Evolutionary conservation across 2,329 filamentous ascomycete genomes (phyloP).

Genomic region (Ophiostoma sp.): DNA sequence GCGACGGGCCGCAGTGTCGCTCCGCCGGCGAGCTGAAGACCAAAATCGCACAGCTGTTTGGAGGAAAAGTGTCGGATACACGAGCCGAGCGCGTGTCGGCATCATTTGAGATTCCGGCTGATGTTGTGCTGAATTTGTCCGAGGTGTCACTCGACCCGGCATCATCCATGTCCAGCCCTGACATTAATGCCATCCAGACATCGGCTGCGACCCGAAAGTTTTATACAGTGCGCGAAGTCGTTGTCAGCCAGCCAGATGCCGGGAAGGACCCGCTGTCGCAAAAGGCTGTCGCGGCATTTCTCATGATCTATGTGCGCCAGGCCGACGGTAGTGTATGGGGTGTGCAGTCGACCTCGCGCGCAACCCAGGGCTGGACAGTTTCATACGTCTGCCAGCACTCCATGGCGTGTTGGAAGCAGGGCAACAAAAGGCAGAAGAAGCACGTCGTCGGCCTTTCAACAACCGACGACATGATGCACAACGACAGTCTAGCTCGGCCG

Average conservation of each 20-base stretch:
- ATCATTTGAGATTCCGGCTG: slow-evolving; percentile 44
- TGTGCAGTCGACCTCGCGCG: slow-evolving; percentile 42
- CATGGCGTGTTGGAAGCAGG: slow-evolving; percentile 46
- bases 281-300: slow-evolving; percentile 45
- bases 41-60: slow-evolving; percentile 41
- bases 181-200: background rate
- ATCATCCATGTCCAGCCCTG: slow-evolving; percentile 21
- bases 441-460: slow-evolving; percentile 47
- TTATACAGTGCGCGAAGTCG: slow-evolving; percentile 24
- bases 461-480: slow-evolving; percentile 43
- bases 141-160: background rate
- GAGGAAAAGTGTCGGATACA: slow-evolving; percentile 42
- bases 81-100: slow-evolving; percentile 47
- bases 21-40: slow-evolving; percentile 45
- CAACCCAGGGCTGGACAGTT: slow-evolving; percentile 49
- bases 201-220: background rate
- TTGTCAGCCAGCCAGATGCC: slow-evolving; percentile 19
- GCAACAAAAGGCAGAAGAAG: slow-evolving; percentile 40
- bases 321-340: slow-evolving; percentile 48
- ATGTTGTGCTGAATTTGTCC: slow-evolving; percentile 38
- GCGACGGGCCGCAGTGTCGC: slow-evolving; percentile 31
- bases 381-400: slow-evolving; percentile 52
- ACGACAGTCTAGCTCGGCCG: slow-evolving; percentile 45
- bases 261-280: slow-evolving; percentile 43
- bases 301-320: slow-evolving; percentile 41